A percentile compares a stretch with the other conserved stretches of the same genome.
Evolutionary conservation across 2,329 filamentous ascomycete genomes (phyloP).

Genomic region (Lecanicillium sp.): DNA sequence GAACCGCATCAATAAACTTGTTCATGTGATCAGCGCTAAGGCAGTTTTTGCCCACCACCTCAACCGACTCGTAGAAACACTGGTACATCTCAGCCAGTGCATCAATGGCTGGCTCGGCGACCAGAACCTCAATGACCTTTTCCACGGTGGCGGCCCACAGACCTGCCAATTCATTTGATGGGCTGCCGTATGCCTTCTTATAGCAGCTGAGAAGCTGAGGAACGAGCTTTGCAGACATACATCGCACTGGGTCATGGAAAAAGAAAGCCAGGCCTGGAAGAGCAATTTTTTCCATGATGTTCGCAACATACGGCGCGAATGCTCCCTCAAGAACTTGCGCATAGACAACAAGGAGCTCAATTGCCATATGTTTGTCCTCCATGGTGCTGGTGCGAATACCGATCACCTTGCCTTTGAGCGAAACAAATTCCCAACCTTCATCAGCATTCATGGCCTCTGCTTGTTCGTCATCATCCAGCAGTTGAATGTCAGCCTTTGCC

Average conservation of each 20-base stretch:
- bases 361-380: conserved; percentile 99
- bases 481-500: conserved; percentile 94
- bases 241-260: conserved; percentile 96
- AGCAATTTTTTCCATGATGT: conserved; percentile 95
- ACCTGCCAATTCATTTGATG: conserved; percentile 69
- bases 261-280: conserved; percentile 93
- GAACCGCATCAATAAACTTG: conserved; percentile 78
- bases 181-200: conserved; percentile 80
- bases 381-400: conserved; percentile 95
- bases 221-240: conserved; percentile 89
- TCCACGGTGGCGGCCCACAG: conserved; percentile 82
- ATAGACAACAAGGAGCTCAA: conserved; percentile 95
- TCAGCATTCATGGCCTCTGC: conserved; percentile 89
- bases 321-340: conserved; percentile 89
- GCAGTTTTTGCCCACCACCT: conserved; percentile 82
- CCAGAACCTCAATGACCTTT: conserved; percentile 88
- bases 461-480: conserved; percentile 91
- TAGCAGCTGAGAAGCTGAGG: conserved; percentile 89
- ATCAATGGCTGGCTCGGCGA: conserved; percentile 89
- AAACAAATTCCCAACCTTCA: conserved; percentile 95
- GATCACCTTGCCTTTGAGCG: conserved; percentile 95
- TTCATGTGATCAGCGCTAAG: conserved; percentile 73
- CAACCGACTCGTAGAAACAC: conserved; percentile 97
- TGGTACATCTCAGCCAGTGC: conserved; percentile 98
- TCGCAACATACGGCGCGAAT: conserved; percentile 84